These are phyloP conservation scores for Volvox africanus DNA, from an alignment of 139 green algal species.

Conservation along the genomic window DNA sequence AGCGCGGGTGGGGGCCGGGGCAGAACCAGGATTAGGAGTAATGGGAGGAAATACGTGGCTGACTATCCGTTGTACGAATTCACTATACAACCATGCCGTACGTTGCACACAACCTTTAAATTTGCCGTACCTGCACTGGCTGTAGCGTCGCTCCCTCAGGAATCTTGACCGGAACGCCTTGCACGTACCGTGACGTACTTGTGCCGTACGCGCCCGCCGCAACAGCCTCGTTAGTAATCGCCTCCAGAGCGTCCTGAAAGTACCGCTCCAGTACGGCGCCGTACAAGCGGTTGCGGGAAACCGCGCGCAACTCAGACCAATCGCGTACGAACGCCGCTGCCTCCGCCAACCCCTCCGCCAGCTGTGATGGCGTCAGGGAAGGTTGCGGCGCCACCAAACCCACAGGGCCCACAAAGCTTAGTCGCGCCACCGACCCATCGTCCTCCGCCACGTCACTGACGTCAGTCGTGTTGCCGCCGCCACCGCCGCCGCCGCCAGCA, in stretches of 20 bases:
- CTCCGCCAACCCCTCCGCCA: conserved; percentile 68
- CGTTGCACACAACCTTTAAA: too few relatives aligned
- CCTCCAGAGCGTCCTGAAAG: conserved; percentile 66
- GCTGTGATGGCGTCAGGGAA: neutral
- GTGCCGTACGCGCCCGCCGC: conserved; percentile 72
- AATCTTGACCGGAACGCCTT: conserved; percentile 27
- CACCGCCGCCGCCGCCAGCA: neutral
- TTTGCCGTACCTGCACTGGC: conserved; percentile 19
- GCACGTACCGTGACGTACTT: conserved; percentile 71
- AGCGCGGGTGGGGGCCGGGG: neutral
- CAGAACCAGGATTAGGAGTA: too few relatives aligned
- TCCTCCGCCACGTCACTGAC: neutral
- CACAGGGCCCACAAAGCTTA: conserved; percentile 62
- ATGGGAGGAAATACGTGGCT: too few relatives aligned
- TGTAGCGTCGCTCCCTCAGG: conserved; percentile 51
- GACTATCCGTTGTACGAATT: too few relatives aligned
- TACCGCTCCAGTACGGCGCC: conserved; percentile 40
- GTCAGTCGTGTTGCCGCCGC: neutral
- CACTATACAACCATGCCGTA: too few relatives aligned
- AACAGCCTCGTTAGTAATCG: conserved; percentile 59
- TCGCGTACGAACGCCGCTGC: conserved; percentile 77
- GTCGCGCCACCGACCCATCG: neutral
- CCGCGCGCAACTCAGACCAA: conserved; percentile 79
- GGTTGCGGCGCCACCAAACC: conserved; percentile 63
- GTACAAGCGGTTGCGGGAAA: conserved; percentile 59